A percentile compares a stretch with the other conserved stretches of the same genome.
Conservation (phyloP, 106 monocot species). For the Allium fistulosum region DNA sequence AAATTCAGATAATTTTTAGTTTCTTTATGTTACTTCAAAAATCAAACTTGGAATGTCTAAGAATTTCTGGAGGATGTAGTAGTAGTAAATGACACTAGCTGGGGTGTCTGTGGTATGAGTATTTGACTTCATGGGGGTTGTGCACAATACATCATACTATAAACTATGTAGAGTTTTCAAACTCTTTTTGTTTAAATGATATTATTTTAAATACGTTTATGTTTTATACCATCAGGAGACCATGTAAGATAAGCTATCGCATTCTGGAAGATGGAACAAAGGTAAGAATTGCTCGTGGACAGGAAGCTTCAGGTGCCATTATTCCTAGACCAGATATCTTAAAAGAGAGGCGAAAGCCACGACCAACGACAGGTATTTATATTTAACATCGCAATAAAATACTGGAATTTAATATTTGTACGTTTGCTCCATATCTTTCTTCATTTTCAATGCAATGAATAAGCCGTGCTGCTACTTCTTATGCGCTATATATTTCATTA, state of each 20-base stretch:
- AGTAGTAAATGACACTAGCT: background rate
- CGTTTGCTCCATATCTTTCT: background rate
- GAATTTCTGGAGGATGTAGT: background rate
- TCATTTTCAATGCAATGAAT: too few species aligned
- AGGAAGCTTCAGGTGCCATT: constrained; percentile 67
- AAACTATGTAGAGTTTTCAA: background rate
- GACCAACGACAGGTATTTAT: constrained; percentile 56
- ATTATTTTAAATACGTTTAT: background rate
- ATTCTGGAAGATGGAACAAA: constrained; percentile 88
- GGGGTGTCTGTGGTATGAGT: too few species aligned
- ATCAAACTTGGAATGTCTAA: background rate
- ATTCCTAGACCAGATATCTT: constrained; percentile 94
- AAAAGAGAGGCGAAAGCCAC: constrained; percentile 70
- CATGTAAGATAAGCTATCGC: constrained; percentile 79
- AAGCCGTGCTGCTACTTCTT: too few species aligned
- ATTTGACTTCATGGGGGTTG: too few species aligned
- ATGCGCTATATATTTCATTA: too few species aligned
- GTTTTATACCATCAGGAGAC: constrained; percentile 37
- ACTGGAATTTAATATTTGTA: constrained; percentile 3
- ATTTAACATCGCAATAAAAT: background rate
- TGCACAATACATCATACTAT: too few species aligned
- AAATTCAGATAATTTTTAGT: too few species aligned
- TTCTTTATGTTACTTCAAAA: too few species aligned
- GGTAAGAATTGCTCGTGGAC: constrained; percentile 77
- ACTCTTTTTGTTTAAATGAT: background rate